These are phyloP conservation scores for Helicocarpus griseus DNA, from an alignment of 2,329 filamentous ascomycete species.

Conservation along the genomic window DNA sequence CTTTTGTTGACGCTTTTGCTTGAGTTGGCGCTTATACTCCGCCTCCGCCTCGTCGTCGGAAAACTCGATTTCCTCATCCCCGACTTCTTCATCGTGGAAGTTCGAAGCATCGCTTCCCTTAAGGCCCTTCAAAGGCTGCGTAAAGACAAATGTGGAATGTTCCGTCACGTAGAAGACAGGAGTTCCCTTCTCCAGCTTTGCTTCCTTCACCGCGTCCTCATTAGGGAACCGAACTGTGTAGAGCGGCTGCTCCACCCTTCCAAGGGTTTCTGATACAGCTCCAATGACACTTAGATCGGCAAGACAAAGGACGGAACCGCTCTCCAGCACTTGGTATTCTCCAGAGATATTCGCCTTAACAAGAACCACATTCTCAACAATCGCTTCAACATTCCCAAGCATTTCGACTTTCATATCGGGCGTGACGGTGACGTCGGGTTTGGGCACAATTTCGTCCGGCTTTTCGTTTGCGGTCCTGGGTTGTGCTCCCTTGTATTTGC, in stretches of 20 bases:
- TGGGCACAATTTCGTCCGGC: constrained; percentile 53
- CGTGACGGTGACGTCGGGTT: constrained; percentile 70
- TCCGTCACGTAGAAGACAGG: constrained; percentile 69
- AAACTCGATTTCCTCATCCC: constrained; percentile 81
- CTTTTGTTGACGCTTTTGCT: constrained; percentile 54
- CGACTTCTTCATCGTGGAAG: constrained; percentile 84
- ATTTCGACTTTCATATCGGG: constrained; percentile 65
- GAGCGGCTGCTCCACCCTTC: constrained; percentile 72
- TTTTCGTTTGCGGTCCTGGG: constrained; percentile 76
- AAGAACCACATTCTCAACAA: constrained; percentile 69
- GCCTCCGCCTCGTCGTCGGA: constrained; percentile 94
- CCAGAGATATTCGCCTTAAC: constrained; percentile 70
- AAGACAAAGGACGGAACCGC: constrained; percentile 72
- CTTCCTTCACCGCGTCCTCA: constrained; percentile 55
- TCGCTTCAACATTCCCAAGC: constrained; percentile 64
- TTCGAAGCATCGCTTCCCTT: constrained; percentile 95
- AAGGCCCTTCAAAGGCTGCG: constrained; percentile 62
- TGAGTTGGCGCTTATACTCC: constrained; percentile 61
- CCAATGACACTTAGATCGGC: constrained; percentile 68
- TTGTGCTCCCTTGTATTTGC: constrained; percentile 35
- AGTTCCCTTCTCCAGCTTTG: constrained; percentile 58
- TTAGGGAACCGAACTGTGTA: constrained; percentile 73
- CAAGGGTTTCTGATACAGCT: constrained; percentile 74
- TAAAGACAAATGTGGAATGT: constrained; percentile 79
- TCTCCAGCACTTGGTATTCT: constrained; percentile 75